Evolutionary conservation across 2,329 filamentous ascomycete species (phyloP).

Genomic region (Daldinia eschscholtzii): DNA sequence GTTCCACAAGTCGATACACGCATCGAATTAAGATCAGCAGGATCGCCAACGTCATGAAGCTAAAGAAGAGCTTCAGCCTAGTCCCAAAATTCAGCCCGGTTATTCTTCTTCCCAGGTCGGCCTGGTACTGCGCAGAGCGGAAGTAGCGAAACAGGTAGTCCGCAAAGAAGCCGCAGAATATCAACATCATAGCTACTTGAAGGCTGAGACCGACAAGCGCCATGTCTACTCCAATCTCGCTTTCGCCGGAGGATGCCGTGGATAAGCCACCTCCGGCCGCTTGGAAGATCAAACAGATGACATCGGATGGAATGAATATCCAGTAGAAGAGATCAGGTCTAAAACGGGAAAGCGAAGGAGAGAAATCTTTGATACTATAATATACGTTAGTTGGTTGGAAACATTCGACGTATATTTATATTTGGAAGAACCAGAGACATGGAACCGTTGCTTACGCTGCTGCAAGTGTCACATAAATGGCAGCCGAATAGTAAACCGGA

Average conservation of each 20-base stretch:
- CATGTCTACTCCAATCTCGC: slow-evolving; percentile 61
- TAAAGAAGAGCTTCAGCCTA: slow-evolving; percentile 63
- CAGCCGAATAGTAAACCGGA: slow-evolving; percentile 70
- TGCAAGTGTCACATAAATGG: slow-evolving; percentile 72
- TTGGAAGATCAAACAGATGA: slow-evolving; percentile 60
- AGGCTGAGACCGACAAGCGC: slow-evolving; percentile 69
- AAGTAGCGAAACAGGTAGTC: slow-evolving; percentile 57
- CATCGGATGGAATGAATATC: slow-evolving; percentile 57
- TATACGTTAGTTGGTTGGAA: neutral
- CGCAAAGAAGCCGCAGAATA: slow-evolving; percentile 63
- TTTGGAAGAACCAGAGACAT: neutral
- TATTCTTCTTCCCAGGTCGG: neutral
- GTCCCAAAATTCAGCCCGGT: slow-evolving; percentile 20
- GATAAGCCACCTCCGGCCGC: slow-evolving; percentile 60
- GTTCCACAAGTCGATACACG: slow-evolving; percentile 70
- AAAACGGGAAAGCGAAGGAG: slow-evolving; percentile 45
- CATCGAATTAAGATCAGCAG: slow-evolving; percentile 69
- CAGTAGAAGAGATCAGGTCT: slow-evolving; percentile 49
- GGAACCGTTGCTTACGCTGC: slow-evolving; percentile 3
- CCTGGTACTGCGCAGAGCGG: slow-evolving; percentile 16
- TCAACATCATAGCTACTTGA: slow-evolving; percentile 67
- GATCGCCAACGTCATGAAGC: slow-evolving; percentile 64
- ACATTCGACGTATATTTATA: neutral
- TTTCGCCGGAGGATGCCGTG: slow-evolving; percentile 59
- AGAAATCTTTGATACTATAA: slow-evolving; percentile 54